Percentiles rank a stretch among this genome's conserved stretches.
Conservation (phyloP, 2,329 filamentous ascomycete genomes). For the Cercospora sojina region DNA sequence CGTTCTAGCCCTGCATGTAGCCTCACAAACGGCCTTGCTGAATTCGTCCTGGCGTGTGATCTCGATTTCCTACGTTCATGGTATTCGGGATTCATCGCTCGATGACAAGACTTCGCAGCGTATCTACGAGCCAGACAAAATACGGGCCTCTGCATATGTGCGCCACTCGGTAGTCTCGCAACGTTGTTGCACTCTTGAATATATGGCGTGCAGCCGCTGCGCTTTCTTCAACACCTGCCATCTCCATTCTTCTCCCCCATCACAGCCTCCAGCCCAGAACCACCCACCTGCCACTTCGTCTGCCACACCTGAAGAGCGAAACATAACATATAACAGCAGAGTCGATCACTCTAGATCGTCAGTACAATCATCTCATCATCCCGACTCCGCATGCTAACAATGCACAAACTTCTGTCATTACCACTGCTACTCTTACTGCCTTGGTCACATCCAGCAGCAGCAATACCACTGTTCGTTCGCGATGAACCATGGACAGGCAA, state of each 20-base stretch:
- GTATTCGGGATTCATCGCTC: neutral
- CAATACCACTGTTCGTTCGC: neutral
- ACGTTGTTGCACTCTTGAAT: neutral
- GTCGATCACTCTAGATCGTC: constrained; percentile 5
- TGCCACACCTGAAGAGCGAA: constrained; percentile 1
- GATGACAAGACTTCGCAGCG: neutral
- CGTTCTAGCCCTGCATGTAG: neutral
- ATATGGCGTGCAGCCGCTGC: neutral
- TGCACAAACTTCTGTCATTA: constrained; percentile 12
- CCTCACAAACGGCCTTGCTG: neutral
- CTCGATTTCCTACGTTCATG: neutral
- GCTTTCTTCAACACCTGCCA: neutral
- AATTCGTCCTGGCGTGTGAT: neutral
- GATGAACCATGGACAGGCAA: neutral
- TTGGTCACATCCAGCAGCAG: neutral
- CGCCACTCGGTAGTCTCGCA: neutral
- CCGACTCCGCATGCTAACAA: constrained; percentile 10
- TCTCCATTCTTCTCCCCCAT: neutral
- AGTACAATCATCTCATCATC: constrained; percentile 7
- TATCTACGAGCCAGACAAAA: neutral
- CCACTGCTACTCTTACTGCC: constrained; percentile 7
- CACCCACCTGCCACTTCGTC: constrained; percentile 5
- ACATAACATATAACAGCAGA: neutral
- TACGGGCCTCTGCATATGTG: neutral
- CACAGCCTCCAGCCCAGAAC: neutral